phyloP scores from a whole-genome alignment of 768 basidiomycete genomes.

The Tylopilus felleus region DNA sequence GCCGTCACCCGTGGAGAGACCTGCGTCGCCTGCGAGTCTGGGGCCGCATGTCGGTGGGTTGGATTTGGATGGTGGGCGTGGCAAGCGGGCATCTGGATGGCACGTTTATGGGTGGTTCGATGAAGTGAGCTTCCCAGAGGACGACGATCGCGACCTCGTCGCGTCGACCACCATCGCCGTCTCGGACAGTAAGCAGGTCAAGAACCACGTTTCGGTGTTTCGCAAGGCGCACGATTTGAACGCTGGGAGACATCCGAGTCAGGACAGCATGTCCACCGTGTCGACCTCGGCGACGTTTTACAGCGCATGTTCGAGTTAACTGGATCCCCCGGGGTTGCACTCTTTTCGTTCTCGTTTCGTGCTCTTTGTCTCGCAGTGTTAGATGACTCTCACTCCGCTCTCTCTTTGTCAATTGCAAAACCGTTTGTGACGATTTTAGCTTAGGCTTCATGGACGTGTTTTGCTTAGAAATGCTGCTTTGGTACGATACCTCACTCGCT shows the following conservation, averaged over 20 bases:
- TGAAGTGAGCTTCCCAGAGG: constrained; percentile 5
- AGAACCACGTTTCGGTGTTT: constrained; percentile 14
- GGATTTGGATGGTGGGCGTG: constrained; percentile 28
- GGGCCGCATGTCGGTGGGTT: constrained; percentile 29
- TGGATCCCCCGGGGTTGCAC: constrained; percentile 2
- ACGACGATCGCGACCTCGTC: not conserved
- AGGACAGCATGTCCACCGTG: constrained; percentile 24
- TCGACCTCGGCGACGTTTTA: constrained; percentile 27
- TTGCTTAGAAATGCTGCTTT: not conserved
- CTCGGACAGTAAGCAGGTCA: not conserved
- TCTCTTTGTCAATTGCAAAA: not conserved
- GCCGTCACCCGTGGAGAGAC: constrained; percentile 2
- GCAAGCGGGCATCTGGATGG: constrained; percentile 34
- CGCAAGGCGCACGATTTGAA: constrained; percentile 1
- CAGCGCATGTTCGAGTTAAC: constrained; percentile 30
- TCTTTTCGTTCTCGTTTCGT: not conserved
- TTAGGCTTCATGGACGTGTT: not conserved
- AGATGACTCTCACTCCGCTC: not conserved
- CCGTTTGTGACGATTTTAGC: not conserved
- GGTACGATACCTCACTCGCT: constrained; percentile 1
- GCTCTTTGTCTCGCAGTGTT: not conserved
- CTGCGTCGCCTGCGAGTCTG: constrained; percentile 20
- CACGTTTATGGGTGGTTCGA: constrained; percentile 32
- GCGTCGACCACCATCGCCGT: not conserved
- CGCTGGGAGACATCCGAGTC: constrained; percentile 22